phyloP scores from a whole-genome alignment of 345 rosid genomes.

The Eucalyptus marginata region DNA sequence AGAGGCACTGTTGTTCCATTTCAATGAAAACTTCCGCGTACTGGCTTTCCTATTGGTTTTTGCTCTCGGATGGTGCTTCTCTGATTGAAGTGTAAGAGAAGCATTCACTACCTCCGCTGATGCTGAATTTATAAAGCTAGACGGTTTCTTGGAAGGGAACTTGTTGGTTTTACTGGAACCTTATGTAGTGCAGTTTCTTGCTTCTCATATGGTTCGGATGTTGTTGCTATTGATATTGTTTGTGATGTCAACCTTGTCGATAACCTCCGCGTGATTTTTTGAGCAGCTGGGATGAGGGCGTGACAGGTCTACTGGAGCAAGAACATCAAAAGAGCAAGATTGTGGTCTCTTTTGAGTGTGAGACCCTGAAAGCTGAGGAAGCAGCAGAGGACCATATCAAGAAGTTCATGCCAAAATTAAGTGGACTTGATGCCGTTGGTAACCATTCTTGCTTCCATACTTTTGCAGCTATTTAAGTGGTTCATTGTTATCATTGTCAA shows the following conservation, averaged over 20 bases:
- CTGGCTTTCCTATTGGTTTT: background rate
- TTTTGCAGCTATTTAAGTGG: background rate
- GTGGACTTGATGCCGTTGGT: constrained; percentile 84
- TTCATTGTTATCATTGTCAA: background rate
- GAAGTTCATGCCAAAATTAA: constrained; percentile 80
- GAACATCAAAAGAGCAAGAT: constrained; percentile 56
- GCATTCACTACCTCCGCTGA: background rate
- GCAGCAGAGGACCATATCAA: constrained; percentile 87
- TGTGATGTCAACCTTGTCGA: background rate
- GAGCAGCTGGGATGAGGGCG: constrained; percentile 74
- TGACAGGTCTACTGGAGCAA: constrained; percentile 58
- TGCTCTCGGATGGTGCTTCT: background rate
- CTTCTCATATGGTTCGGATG: background rate
- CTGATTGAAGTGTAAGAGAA: background rate
- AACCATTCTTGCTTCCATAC: background rate
- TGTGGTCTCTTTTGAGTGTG: constrained; percentile 62
- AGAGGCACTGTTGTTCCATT: background rate
- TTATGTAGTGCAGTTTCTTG: background rate
- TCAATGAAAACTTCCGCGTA: background rate
- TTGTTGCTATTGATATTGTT: background rate
- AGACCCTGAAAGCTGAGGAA: constrained; percentile 81
- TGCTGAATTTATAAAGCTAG: background rate
- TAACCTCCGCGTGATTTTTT: background rate
- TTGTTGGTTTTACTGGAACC: background rate
- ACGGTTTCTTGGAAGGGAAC: background rate